These are phyloP conservation scores for Vigna angularis DNA, from an alignment of 306 rosid species.

Conservation along the genomic window DNA sequence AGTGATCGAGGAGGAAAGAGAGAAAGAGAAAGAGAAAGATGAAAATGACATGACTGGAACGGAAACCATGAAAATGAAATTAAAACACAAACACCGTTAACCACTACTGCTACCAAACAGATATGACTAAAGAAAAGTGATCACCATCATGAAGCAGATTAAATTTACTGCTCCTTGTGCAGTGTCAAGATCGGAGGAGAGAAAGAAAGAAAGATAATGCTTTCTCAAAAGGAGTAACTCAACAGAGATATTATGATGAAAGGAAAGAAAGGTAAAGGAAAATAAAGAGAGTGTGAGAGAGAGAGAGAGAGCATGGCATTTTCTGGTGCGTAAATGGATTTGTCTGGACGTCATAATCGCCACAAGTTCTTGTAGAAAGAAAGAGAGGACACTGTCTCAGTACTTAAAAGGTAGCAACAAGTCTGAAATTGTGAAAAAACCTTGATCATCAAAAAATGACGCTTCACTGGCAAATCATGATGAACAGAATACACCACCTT, in stretches of 20 bases:
- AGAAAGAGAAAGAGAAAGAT: neutral
- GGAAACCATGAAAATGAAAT: conserved; percentile 63
- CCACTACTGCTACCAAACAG: conserved; percentile 39
- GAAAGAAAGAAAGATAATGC: conserved; percentile 44
- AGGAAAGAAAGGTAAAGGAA: conserved; percentile 22
- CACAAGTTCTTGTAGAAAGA: conserved; percentile 51
- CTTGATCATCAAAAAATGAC: conserved; percentile 48
- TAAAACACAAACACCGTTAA: conserved; percentile 45
- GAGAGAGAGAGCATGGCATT: conserved; percentile 28
- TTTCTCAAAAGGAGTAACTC: conserved; percentile 56
- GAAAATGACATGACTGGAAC: conserved; percentile 93
- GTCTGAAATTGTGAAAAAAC: conserved; percentile 51
- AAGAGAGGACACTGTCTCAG: conserved; percentile 53
- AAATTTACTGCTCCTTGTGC: conserved; percentile 44
- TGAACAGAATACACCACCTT: conserved; percentile 57
- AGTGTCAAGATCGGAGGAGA: conserved; percentile 40
- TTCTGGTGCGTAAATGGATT: conserved; percentile 43
- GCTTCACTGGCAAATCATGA: conserved; percentile 56
- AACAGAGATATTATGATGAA: conserved; percentile 50
- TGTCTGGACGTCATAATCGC: conserved; percentile 42
- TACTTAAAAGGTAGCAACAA: conserved; percentile 52
- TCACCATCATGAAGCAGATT: conserved; percentile 37
- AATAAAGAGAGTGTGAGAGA: neutral
- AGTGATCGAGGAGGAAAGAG: conserved; percentile 38
- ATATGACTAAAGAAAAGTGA: conserved; percentile 46